Percentiles rank a stretch among this genome's conserved stretches.
These are phyloP conservation scores for Simmondsia chinensis DNA, from an alignment of 148 eudicot genomes.

Conservation along the genomic window DNA sequence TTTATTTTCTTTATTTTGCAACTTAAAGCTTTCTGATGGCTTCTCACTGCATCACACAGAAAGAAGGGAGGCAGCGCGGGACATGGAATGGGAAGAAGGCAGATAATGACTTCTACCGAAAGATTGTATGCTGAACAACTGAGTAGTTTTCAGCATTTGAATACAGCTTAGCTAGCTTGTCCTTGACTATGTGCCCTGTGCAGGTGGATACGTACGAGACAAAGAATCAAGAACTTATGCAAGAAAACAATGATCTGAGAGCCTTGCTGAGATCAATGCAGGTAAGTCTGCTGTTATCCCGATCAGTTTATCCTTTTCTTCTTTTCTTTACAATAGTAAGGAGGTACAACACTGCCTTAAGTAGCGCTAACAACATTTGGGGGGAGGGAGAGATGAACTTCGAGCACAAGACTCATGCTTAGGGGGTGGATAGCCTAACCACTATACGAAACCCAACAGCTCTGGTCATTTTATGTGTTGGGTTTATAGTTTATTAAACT, in stretches of 20 bases:
- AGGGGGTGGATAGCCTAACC: too few relatives aligned
- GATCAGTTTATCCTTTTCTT: neutral
- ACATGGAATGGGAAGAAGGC: constrained; percentile 99
- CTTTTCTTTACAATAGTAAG: too few relatives aligned
- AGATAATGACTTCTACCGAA: constrained; percentile 89
- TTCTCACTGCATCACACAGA: constrained; percentile 28
- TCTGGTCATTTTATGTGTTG: too few relatives aligned
- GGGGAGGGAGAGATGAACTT: too few relatives aligned
- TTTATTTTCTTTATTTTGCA: neutral
- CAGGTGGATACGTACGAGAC: constrained; percentile 97
- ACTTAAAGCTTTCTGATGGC: constrained; percentile 3
- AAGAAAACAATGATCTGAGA: constrained; percentile 91
- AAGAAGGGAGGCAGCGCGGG: constrained; percentile 99
- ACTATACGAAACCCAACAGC: too few relatives aligned
- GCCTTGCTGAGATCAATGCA: constrained; percentile 90
- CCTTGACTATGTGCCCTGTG: constrained; percentile 7
- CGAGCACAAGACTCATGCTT: too few relatives aligned
- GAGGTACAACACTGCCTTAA: too few relatives aligned
- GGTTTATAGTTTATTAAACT: too few relatives aligned
- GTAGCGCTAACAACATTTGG: too few relatives aligned
- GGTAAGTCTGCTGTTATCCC: constrained; percentile 22
- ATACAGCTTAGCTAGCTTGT: constrained; percentile 1
- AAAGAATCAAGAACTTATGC: constrained; percentile 91
- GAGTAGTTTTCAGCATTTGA: neutral
- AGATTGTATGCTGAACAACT: constrained; percentile 57